Conservation (phyloP, 2,329 filamentous ascomycete genomes). For the Cadophora gregata region DNA sequence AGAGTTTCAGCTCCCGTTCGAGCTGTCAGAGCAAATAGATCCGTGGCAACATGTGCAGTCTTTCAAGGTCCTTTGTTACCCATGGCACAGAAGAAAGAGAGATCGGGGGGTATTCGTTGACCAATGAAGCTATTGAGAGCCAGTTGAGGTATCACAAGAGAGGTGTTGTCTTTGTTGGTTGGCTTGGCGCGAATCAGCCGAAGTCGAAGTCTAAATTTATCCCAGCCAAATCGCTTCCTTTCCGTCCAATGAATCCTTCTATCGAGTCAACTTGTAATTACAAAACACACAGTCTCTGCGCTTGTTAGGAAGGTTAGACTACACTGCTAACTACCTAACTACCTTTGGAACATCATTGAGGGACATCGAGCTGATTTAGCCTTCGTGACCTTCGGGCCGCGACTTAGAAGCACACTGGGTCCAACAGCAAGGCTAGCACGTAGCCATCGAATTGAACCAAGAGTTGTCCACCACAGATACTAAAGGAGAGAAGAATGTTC, state of each 20-base stretch:
- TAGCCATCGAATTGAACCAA: too few species aligned
- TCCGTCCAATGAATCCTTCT: neutral
- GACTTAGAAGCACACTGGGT: too few species aligned
- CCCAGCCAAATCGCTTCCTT: neutral
- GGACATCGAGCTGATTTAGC: too few species aligned
- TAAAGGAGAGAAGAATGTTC: too few species aligned
- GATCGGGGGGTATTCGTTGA: neutral
- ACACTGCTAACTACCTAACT: too few species aligned
- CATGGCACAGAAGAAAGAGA: neutral
- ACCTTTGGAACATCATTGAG: too few species aligned
- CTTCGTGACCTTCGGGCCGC: too few species aligned
- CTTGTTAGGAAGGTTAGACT: too few species aligned
- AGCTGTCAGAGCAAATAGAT: slow-evolving; percentile 27
- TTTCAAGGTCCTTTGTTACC: neutral
- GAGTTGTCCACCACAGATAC: too few species aligned
- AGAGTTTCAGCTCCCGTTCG: slow-evolving; percentile 33
- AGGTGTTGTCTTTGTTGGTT: slow-evolving; percentile 14
- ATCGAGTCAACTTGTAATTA: neutral
- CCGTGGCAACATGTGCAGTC: neutral
- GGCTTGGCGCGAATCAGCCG: slow-evolving; percentile 12
- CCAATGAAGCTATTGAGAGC: slow-evolving; percentile 15
- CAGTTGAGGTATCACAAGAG: neutral
- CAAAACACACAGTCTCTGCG: neutral
- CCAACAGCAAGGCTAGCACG: too few species aligned
- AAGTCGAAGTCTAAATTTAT: slow-evolving; percentile 9